Conservation (phyloP, 2,329 filamentous ascomycete genomes). For the Hypoxylon sp. region DNA sequence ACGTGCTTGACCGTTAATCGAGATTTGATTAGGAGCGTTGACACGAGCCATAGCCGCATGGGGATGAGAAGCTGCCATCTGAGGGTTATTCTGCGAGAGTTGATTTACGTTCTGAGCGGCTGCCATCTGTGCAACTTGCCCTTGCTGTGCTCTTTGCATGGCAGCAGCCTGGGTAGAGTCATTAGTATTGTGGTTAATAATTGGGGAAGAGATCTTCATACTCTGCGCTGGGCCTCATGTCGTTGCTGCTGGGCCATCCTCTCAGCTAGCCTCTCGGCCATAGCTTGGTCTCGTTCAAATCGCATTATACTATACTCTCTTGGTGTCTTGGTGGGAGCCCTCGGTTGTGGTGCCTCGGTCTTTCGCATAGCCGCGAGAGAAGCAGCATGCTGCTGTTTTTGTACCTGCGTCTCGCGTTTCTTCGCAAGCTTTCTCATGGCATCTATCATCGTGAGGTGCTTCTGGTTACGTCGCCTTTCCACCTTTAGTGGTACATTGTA, state of each 20-base stretch:
- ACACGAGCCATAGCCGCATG: constrained; percentile 58
- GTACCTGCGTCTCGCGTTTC: constrained; percentile 86
- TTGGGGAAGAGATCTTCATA: constrained; percentile 56
- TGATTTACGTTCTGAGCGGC: constrained; percentile 58
- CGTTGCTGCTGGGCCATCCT: constrained; percentile 71
- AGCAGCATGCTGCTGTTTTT: constrained; percentile 89
- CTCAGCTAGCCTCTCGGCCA: constrained; percentile 73
- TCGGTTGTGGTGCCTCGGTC: constrained; percentile 70
- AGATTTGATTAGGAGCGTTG: constrained; percentile 62
- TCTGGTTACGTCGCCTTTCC: constrained; percentile 86
- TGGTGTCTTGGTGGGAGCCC: constrained; percentile 78
- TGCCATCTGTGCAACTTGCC: constrained; percentile 62
- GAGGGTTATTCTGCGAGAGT: constrained; percentile 56
- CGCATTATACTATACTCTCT: constrained; percentile 92
- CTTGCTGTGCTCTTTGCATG: constrained; percentile 63
- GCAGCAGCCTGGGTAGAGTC: constrained; percentile 57
- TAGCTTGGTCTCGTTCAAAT: constrained; percentile 83
- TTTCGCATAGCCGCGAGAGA: constrained; percentile 86
- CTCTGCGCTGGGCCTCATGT: constrained; percentile 68
- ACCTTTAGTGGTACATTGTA: constrained; percentile 86
- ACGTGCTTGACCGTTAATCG: constrained; percentile 63
- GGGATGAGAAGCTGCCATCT: constrained; percentile 54
- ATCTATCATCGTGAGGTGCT: constrained; percentile 90
- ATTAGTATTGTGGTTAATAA: constrained; percentile 49
- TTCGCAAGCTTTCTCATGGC: constrained; percentile 96